Evolutionary conservation across 148 eudicot species (phyloP), one percentile per base, ranked within the genome.

Genomic region (Cornus florida): DNA sequence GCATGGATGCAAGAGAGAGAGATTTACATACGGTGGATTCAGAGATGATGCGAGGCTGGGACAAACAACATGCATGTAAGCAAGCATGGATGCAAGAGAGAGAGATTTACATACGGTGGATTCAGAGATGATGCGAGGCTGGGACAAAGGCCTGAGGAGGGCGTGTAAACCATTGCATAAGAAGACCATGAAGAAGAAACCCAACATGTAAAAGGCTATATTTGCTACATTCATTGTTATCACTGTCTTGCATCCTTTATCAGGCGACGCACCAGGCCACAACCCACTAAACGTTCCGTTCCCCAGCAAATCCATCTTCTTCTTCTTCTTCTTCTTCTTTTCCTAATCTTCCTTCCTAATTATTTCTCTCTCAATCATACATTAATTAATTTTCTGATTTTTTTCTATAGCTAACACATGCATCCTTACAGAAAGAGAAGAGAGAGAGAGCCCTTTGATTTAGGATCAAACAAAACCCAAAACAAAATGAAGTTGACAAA

Each of bases 111-210:
- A 32, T 92, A 94, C 98, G 9, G 90, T 68, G 82, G 89, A 86
- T 87, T 94, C 98, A 1, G 98, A 90, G 59, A 92, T 87, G 79
- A 94, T 89, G 41, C 95, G 88, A 59, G 98, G 95, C 74, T 94
- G 97, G 11, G 95, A 86, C 24, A 87, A 71, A 23, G 90, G 92
- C 71, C 89, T 85, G n/a, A 94, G 53, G 33, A 86, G 43, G 50
- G 90, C 72, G 83, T 92, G 90, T 23, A 86, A 39, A n/a, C 86
- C 89, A 77, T 91, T 90, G 82, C 97, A 92, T 50, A 89, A 39
- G 69, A 91, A 85, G 23, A 82, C 28, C 31, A 83, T 77, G 81
- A 91, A 87, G 83, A 88, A 77, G 70, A 88, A 78, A 5, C 82
- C 73, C 69, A 88, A 79, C 86, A 86, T 81, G 71, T 88, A 84